phyloP scores from a whole-genome alignment of 805 yeast genomes.

The Metschnikowia picachoensis region DNA sequence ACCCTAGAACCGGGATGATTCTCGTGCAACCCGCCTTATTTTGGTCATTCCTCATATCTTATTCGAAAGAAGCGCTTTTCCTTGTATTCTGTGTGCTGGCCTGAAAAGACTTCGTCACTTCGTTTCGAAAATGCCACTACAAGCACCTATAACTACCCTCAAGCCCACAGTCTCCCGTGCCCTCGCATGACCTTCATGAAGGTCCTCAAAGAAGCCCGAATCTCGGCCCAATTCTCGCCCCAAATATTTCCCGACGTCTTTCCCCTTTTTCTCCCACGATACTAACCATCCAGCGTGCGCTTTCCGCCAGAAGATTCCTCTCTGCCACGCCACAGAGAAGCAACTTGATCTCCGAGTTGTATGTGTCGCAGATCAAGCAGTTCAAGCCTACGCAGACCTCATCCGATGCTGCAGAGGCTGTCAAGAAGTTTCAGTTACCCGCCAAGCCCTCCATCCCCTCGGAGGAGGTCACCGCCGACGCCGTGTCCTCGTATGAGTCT shows the following conservation, averaged over 20 bases:
- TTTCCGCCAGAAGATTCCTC: conserved; percentile 38
- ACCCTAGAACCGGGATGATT: too few species aligned
- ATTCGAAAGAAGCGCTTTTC: too few species aligned
- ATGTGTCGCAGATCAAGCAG: conserved; percentile 79
- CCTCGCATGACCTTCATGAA: too few species aligned
- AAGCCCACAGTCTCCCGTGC: too few species aligned
- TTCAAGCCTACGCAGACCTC: conserved; percentile 81
- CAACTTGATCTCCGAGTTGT: conserved; percentile 78
- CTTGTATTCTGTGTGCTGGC: too few species aligned
- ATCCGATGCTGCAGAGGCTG: conserved; percentile 72
- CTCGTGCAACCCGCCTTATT: too few species aligned
- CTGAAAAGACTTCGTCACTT: too few species aligned
- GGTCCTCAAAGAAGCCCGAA: neutral
- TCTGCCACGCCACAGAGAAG: conserved; percentile 41
- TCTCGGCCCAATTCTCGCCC: neutral
- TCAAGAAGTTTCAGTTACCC: conserved; percentile 82
- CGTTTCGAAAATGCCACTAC: too few species aligned
- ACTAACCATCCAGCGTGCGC: conserved; percentile 23
- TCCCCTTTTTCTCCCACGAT: neutral
- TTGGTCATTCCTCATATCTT: too few species aligned
- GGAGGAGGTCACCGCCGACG: conserved; percentile 65
- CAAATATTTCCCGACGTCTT: neutral
- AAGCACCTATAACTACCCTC: too few species aligned
- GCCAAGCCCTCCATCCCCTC: conserved; percentile 71
- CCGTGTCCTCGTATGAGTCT: conserved; percentile 64